Conservation (phyloP, 2,329 filamentous ascomycete genomes). For the Fusarium subtropicale region DNA sequence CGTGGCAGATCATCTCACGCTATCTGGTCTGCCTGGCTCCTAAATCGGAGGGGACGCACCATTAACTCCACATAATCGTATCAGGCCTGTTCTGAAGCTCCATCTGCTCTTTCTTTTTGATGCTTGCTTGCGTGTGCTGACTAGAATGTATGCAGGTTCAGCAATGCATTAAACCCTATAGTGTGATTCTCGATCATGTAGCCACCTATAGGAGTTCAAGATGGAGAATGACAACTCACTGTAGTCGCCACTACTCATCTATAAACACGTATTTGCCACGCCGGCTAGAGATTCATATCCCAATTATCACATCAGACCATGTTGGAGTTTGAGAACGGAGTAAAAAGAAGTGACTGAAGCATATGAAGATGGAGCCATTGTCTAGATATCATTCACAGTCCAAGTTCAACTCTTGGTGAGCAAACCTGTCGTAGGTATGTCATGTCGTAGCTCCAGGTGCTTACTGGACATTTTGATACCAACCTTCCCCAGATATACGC, state of each 20-base stretch:
- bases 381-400: not conserved
- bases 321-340: conserved; percentile 6
- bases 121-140: not conserved
- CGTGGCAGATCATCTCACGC: conserved; percentile 23
- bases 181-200: not conserved
- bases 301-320: conserved; percentile 24
- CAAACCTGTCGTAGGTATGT: not conserved
- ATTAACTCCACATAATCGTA: conserved; percentile 14
- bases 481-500: not conserved
- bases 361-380: not conserved
- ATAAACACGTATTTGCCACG: conserved; percentile 15
- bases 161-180: not conserved
- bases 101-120: not conserved
- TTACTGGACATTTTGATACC: not conserved
- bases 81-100: conserved; percentile 6
- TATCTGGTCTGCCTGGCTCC: conserved; percentile 18
- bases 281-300: conserved; percentile 20
- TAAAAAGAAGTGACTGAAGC: not conserved
- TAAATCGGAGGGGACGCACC: conserved; percentile 21
- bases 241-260: conserved; percentile 17
- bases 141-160: not conserved
- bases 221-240: conserved; percentile 18
- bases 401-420: not conserved
- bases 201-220: not conserved
- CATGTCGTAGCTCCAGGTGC: not conserved